Conservation (phyloP, 2,329 filamentous ascomycete species). For the Neonectria ditissima region DNA sequence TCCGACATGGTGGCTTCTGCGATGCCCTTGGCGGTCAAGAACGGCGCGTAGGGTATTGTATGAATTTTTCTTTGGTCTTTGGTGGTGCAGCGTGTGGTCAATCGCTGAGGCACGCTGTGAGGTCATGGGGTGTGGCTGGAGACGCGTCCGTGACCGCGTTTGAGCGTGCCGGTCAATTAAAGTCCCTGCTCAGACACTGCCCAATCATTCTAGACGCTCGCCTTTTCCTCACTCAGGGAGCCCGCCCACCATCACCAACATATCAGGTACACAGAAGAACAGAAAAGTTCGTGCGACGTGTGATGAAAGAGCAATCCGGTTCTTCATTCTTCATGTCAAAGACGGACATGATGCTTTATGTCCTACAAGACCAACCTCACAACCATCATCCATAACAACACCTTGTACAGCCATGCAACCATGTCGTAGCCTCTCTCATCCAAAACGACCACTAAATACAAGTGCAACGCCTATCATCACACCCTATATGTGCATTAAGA, state of each 20-base stretch:
- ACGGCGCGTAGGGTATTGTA: not conserved
- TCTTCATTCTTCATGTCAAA: not conserved
- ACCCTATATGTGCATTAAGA: slow-evolving; percentile 42
- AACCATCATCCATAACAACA: slow-evolving; percentile 15
- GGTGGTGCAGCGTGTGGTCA: slow-evolving; percentile 18
- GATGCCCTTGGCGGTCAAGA: not conserved
- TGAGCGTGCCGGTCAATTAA: slow-evolving; percentile 47
- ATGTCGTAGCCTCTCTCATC: slow-evolving; percentile 19
- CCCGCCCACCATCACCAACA: no score
- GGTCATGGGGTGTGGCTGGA: slow-evolving; percentile 46
- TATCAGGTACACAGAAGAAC: no score
- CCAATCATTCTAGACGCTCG: slow-evolving; percentile 30
- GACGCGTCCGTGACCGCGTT: slow-evolving; percentile 49
- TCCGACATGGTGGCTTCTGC: slow-evolving; percentile 63
- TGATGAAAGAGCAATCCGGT: not conserved
- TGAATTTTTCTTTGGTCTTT: slow-evolving; percentile 4
- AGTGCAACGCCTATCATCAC: slow-evolving; percentile 35
- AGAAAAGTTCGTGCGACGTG: not conserved
- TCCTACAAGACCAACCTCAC: slow-evolving; percentile 13
- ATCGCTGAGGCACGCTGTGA: slow-evolving; percentile 31
- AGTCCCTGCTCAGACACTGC: slow-evolving; percentile 27
- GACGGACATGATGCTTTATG: not conserved
- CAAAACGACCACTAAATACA: slow-evolving; percentile 15
- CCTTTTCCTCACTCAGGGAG: not conserved
- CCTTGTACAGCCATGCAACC: slow-evolving; percentile 24